phyloP scores from a whole-genome alignment of 2,329 filamentous ascomycete genomes.

The Tolypocladium tundrense region DNA sequence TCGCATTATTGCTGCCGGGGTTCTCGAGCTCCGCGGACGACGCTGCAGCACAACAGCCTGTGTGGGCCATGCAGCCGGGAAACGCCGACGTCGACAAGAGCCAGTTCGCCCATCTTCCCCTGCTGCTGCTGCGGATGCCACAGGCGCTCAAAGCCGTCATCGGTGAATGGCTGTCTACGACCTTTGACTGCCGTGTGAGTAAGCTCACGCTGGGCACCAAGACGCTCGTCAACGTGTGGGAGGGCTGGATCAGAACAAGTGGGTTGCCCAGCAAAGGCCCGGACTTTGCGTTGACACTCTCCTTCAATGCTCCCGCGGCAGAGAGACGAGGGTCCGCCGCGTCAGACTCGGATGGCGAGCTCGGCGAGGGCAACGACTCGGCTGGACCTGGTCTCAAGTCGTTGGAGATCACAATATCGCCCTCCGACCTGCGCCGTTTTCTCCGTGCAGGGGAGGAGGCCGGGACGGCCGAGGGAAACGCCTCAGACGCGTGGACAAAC shows the following conservation, averaged over 20 bases:
- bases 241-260: constrained; percentile 36
- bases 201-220: constrained; percentile 38
- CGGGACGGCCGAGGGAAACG: background rate
- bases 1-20: constrained; percentile 38
- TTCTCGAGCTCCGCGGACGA: constrained; percentile 8
- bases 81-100: constrained; percentile 5
- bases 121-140: constrained; percentile 47
- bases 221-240: constrained; percentile 39
- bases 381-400: constrained; percentile 23
- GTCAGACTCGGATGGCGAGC: constrained; percentile 7
- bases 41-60: constrained; percentile 1
- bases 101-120: constrained; percentile 36
- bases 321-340: constrained; percentile 1
- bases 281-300: constrained; percentile 41
- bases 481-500: constrained; percentile 15
- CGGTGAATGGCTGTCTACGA: constrained; percentile 38
- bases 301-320: constrained; percentile 33
- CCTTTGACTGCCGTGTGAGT: constrained; percentile 47
- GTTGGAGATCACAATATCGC: constrained; percentile 42
- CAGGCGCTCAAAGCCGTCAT: constrained; percentile 37
- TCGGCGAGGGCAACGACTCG: constrained; percentile 6
- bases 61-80: constrained; percentile 10
- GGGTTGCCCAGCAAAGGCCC: constrained; percentile 22
- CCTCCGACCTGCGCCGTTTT: constrained; percentile 36
- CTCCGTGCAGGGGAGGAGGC: constrained; percentile 25